Conservation (phyloP, 169 alveolate species). For the Miamiensis avidus region DNA sequence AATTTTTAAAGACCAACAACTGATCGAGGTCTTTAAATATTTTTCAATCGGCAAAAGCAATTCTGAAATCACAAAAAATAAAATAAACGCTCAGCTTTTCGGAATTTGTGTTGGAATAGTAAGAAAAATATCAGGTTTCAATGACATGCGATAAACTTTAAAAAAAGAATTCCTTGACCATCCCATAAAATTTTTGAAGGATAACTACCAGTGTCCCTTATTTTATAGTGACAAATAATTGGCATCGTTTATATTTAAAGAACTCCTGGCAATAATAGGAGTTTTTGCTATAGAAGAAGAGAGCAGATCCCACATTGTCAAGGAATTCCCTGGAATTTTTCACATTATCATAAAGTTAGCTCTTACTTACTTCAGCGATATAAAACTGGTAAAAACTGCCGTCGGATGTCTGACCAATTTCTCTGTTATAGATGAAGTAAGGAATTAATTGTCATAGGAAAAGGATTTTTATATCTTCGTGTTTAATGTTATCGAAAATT, state of each 20-base stretch:
- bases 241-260: background rate
- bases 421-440: background rate
- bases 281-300: conserved; percentile 20
- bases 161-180: background rate
- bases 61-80: background rate
- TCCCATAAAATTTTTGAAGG: background rate
- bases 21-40: background rate
- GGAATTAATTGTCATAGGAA: background rate
- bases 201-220: background rate
- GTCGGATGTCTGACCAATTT: conserved; percentile 8
- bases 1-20: background rate
- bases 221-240: background rate
- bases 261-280: conserved; percentile 4
- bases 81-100: background rate
- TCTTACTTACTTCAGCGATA: background rate
- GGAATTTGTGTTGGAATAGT: conserved; percentile 2
- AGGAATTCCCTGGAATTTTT: background rate
- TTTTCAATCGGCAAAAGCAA: background rate
- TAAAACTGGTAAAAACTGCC: background rate
- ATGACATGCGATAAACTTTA: background rate
- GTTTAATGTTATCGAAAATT: conserved; percentile 11
- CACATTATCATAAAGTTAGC: background rate
- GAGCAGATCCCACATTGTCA: background rate
- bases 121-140: conserved; percentile 11
- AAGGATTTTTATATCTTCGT: conserved; percentile 8